Base-by-base conservation (phyloP, 23 red algal species). In the Agarophyton chilense region DNA sequence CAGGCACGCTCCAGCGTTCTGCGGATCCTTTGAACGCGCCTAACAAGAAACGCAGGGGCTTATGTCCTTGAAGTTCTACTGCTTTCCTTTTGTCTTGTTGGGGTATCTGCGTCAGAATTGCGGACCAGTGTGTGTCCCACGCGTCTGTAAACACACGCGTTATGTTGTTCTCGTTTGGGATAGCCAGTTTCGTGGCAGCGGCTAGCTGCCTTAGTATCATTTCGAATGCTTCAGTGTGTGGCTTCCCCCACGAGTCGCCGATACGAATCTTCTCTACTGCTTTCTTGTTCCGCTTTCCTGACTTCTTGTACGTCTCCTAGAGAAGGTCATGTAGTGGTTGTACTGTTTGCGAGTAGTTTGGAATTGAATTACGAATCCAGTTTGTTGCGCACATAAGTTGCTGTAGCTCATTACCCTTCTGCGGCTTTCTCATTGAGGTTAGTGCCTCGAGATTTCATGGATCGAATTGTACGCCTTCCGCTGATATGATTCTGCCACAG, bases 331-430 rank as follows among this genome's bases (percentile, higher is more conserved):
- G 79, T 17, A 83, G 53, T 12, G 79, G 51, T 16, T 47, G 35
- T 36, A 78, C 74, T 13, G 52, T n/a, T 3, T 47, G 35, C 6
- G 74, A 4, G 40, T 78, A 83, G 10, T 35, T 63, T 10, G 43
- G 81, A 13, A 84, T 81, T 1, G 40, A 68, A 84, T 14, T 84
- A 2, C 79, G 79, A 53, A 83, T 83, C 66, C 83, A 88, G 49
- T 88, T 88, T 4, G 83, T 54, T 0, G 83, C 83, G 52, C 83
- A 88, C 66, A 88, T 39, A 13, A 76, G 34, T 49, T 88, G 83
- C 26, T 88, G 83, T 12, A 88, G 65, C 18, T 88, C 83, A 6
- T 28, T 42, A 0, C 51, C 83, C 32, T 36, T 64, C 0, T 55
- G 0, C 8, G 63, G 83, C 6, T 45, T 53, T 9, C 33, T 28